phyloP scores from a whole-genome alignment of 2,329 filamentous ascomycete species.

The Fusarium paranaense region DNA sequence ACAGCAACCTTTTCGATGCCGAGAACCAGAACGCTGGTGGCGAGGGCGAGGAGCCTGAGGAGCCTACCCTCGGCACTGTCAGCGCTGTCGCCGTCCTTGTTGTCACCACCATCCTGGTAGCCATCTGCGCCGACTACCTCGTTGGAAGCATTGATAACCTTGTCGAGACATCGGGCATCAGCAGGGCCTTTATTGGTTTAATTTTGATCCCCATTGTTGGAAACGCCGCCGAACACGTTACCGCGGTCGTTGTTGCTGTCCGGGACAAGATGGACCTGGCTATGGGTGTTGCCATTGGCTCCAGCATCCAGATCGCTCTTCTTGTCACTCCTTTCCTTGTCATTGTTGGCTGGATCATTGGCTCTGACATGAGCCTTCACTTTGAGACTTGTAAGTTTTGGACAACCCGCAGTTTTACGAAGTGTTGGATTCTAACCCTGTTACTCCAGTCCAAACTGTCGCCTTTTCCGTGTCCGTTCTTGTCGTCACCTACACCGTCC shows the following conservation, averaged over 20 bases:
- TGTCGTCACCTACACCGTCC: constrained; percentile 80
- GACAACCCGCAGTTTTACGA: background rate
- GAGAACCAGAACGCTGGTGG: constrained; percentile 59
- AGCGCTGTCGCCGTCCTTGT: constrained; percentile 76
- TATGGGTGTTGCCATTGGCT: constrained; percentile 85
- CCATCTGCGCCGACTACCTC: constrained; percentile 81
- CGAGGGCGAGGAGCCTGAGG: constrained; percentile 57
- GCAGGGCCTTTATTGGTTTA: constrained; percentile 84
- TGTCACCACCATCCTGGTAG: constrained; percentile 75
- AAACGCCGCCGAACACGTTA: constrained; percentile 85
- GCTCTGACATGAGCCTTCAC: constrained; percentile 78
- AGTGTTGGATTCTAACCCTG: constrained; percentile 22
- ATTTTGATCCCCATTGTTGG: constrained; percentile 84
- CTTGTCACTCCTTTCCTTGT: constrained; percentile 85
- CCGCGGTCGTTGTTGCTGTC: constrained; percentile 81
- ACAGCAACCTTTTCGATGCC: constrained; percentile 77
- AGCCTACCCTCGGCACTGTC: constrained; percentile 69
- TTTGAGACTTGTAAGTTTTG: constrained; percentile 71
- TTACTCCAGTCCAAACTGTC: constrained; percentile 73
- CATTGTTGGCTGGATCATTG: constrained; percentile 82
- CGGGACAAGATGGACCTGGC: constrained; percentile 81
- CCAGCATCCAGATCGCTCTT: constrained; percentile 84
- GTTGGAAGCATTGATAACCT: constrained; percentile 81
- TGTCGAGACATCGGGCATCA: constrained; percentile 76
- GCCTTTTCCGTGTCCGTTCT: constrained; percentile 81